phyloP scores from a whole-genome alignment of 441 rosid genomes.

The Erodium texanum region DNA sequence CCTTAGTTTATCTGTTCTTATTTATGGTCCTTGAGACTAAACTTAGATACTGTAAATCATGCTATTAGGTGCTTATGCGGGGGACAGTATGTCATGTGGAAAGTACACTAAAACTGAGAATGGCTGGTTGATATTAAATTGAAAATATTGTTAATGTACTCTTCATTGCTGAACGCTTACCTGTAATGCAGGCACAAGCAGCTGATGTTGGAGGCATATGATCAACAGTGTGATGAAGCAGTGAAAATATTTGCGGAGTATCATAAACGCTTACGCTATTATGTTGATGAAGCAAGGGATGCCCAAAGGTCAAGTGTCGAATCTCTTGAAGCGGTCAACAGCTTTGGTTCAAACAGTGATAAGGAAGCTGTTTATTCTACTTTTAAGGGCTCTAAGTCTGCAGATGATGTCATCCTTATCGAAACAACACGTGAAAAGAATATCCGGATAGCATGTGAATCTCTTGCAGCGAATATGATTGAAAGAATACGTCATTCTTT shows the following conservation, averaged over 20 bases:
- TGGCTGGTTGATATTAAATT: not conserved
- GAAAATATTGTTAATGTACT: not conserved
- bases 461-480: conserved; percentile 56
- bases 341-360: conserved; percentile 37
- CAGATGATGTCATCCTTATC: conserved; percentile 76
- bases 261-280: conserved; percentile 61
- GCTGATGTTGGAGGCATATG: conserved; percentile 76
- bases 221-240: conserved; percentile 89
- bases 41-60: too few species aligned
- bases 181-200: conserved; percentile 64
- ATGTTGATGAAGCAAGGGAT: conserved; percentile 76
- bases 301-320: conserved; percentile 51
- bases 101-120: not conserved
- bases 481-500: conserved; percentile 60
- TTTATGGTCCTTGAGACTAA: too few species aligned
- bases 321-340: conserved; percentile 45
- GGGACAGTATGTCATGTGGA: not conserved
- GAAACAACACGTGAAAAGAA: conserved; percentile 72
- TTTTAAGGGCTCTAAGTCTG: conserved; percentile 64
- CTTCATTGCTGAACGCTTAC: conserved; percentile 8
- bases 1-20: not conserved
- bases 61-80: not conserved
- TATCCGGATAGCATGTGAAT: conserved; percentile 78
- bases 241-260: conserved; percentile 84
- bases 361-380: conserved; percentile 87